phyloP scores from a whole-genome alignment of 202 grass and related monocot genomes.

The Saccharum hybrid region DNA sequence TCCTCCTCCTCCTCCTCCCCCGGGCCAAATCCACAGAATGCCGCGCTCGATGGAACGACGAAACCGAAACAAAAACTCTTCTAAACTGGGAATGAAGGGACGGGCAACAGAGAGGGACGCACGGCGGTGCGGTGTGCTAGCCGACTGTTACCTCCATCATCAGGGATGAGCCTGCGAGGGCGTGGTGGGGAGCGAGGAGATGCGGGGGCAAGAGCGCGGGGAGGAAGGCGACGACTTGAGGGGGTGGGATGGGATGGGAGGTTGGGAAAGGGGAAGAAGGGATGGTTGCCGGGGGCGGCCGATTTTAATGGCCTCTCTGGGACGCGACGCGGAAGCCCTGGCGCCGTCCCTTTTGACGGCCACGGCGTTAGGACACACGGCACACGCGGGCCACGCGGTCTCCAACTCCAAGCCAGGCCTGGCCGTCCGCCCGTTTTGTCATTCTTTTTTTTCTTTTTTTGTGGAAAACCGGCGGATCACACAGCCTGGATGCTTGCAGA shows the following conservation, averaged over 20 bases:
- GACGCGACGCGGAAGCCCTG: too few relatives aligned
- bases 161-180: neutral
- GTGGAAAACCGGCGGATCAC: neutral
- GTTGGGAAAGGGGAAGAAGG: conserved; percentile 46
- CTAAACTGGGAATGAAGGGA: neutral
- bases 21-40: conserved; percentile 36
- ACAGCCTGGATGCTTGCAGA: neutral
- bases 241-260: neutral
- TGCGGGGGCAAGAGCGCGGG: conserved; percentile 36
- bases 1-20: conserved; percentile 6
- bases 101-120: neutral
- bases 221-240: conserved; percentile 45
- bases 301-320: conserved; percentile 49
- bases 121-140: conserved; percentile 1
- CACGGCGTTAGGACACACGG: too few relatives aligned
- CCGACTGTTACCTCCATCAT: conserved; percentile 31
- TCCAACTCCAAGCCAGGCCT: too few relatives aligned
- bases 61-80: neutral
- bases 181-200: neutral
- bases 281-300: neutral
- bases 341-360: too few relatives aligned
- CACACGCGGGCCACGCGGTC: too few relatives aligned
- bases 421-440: neutral
- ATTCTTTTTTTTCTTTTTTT: neutral
- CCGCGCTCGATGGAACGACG: neutral